Evolutionary conservation across 2,329 filamentous ascomycete species (phyloP).

Genomic region (Aspergillus tanneri): DNA sequence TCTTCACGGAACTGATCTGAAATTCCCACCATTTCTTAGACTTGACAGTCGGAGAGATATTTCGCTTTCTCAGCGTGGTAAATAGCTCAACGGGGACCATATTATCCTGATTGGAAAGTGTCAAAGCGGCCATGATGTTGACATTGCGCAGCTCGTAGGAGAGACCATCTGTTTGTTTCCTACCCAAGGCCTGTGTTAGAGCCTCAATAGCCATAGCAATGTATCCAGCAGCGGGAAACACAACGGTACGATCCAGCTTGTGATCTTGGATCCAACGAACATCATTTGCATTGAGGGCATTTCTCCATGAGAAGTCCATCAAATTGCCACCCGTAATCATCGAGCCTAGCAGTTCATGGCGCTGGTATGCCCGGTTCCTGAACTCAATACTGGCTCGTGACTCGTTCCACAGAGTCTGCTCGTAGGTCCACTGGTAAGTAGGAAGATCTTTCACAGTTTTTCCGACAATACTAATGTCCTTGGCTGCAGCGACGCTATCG

Average conservation of each 20-base stretch:
- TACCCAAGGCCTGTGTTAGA: background rate
- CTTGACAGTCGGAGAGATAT: background rate
- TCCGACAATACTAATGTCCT: background rate
- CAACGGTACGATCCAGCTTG: conserved; percentile 24
- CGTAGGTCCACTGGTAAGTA: conserved; percentile 19
- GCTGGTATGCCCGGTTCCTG: conserved; percentile 10
- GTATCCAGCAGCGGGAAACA: conserved; percentile 39
- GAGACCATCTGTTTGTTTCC: background rate
- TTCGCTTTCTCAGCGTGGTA: background rate
- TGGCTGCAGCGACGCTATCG: background rate
- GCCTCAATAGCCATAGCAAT: conserved; percentile 37
- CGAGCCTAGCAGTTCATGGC: conserved; percentile 29
- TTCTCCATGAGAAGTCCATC: conserved; percentile 35
- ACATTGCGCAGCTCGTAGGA: background rate
- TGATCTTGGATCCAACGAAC: conserved; percentile 40
- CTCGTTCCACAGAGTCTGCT: conserved; percentile 3
- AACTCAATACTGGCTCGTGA: conserved; percentile 14
- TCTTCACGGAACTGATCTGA: background rate
- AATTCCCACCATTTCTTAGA: background rate
- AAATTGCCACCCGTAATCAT: conserved; percentile 24
- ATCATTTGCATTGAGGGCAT: conserved; percentile 30
- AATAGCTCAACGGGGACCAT: background rate
- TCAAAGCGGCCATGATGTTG: background rate
- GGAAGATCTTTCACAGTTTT: conserved; percentile 11
- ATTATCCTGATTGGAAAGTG: background rate